A percentile compares a stretch with the other conserved stretches of the same genome.
Conservation (phyloP, 164 flowering plant species). For the Cinnamomum micranthum region DNA sequence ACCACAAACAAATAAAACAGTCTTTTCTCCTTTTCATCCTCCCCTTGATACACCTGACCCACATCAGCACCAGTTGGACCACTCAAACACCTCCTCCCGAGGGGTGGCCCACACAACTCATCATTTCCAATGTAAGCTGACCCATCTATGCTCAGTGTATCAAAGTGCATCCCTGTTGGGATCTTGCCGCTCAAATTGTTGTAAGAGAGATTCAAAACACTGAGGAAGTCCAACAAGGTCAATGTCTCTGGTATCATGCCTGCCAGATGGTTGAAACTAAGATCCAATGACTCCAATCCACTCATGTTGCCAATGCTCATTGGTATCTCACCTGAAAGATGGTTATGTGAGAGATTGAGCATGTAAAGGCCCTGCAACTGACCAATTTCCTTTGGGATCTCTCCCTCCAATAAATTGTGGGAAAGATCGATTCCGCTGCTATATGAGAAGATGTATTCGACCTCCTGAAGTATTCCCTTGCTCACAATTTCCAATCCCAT, state of each 20-base stretch:
- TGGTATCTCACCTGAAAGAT: conserved; percentile 16
- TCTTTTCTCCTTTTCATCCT: conserved; percentile 3
- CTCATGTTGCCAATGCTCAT: conserved; percentile 13
- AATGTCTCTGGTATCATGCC: conserved; percentile 15
- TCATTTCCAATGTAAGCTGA: conserved; percentile 16
- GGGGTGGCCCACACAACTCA: conserved; percentile 14
- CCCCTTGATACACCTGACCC: neutral
- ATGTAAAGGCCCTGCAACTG: conserved; percentile 12
- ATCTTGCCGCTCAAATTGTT: conserved; percentile 23
- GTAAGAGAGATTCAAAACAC: conserved; percentile 13
- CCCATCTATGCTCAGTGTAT: conserved; percentile 12
- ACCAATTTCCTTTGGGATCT: conserved; percentile 14
- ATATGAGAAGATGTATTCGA: neutral
- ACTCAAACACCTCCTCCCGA: neutral
- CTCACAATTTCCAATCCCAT: conserved; percentile 12
- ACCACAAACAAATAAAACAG: neutral
- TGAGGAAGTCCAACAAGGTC: conserved; percentile 16
- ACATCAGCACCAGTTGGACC: neutral
- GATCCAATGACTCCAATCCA: conserved; percentile 18
- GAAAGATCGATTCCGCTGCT: conserved; percentile 20
- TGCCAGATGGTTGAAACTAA: conserved; percentile 13
- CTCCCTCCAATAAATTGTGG: conserved; percentile 11
- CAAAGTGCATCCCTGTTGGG: conserved; percentile 16
- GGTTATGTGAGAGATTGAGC: conserved; percentile 22
- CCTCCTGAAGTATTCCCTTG: conserved; percentile 7